These are phyloP conservation scores for Neurospora crassa DNA, from an alignment of 2,329 filamentous ascomycete genomes.

Conservation along the genomic window DNA sequence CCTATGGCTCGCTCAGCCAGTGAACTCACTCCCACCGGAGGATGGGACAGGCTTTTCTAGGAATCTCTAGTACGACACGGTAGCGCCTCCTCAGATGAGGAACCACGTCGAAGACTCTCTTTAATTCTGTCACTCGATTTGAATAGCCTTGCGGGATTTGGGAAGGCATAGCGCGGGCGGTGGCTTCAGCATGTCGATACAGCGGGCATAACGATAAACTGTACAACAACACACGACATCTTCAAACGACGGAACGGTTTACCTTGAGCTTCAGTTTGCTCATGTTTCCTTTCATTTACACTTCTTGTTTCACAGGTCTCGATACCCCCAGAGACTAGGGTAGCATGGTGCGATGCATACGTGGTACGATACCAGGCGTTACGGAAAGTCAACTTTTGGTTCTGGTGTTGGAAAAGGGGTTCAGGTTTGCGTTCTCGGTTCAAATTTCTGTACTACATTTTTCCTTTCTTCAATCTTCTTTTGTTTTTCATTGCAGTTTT, in stretches of 20 bases:
- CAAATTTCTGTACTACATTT: not conserved
- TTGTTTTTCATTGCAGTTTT: not conserved
- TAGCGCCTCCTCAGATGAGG: not conserved
- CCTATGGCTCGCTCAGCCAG: not conserved
- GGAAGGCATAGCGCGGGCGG: slow-evolving; percentile 16
- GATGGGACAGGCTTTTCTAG: not conserved
- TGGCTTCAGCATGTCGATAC: slow-evolving; percentile 10
- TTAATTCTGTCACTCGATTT: slow-evolving; percentile 2
- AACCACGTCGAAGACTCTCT: not conserved
- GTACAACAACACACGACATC: slow-evolving; percentile 16
- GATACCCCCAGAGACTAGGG: slow-evolving; percentile 6
- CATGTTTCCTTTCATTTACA: slow-evolving; percentile 7
- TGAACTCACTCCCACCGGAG: not conserved
- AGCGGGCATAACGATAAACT: slow-evolving; percentile 10
- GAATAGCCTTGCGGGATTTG: not conserved
- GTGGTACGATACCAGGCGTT: slow-evolving; percentile 21
- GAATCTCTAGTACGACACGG: not conserved
- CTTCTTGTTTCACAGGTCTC: slow-evolving; percentile 3
- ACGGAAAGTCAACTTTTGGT: slow-evolving; percentile 1
- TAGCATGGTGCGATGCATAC: slow-evolving; percentile 14
- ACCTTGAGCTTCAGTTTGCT: slow-evolving; percentile 1
- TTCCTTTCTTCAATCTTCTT: not conserved
- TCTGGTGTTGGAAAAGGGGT: not conserved
- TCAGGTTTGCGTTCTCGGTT: not conserved
- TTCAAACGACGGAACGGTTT: not conserved